phyloP scores from a whole-genome alignment of 1,284 basidiomycete genomes.

The Apiotrichum veenhuisii region DNA sequence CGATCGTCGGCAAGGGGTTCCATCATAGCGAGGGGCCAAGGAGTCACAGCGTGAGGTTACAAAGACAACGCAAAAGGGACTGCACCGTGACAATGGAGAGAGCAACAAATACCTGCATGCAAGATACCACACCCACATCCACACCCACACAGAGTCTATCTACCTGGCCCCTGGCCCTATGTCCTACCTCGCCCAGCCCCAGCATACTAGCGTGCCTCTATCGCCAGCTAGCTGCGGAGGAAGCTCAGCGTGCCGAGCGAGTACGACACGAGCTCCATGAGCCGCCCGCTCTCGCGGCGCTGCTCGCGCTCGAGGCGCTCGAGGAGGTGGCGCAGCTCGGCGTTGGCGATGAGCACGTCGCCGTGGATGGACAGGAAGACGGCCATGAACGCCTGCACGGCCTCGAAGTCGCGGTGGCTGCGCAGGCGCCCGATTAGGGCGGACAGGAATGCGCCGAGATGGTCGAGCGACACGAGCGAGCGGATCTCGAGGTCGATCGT shows the following conservation, averaged over 20 bases:
- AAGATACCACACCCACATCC: too few relatives aligned
- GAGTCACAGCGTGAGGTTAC: too few relatives aligned
- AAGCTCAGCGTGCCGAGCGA: slow-evolving; percentile 48
- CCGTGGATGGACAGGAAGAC: slow-evolving; percentile 82
- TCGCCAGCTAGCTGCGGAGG: slow-evolving; percentile 28
- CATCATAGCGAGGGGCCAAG: too few relatives aligned
- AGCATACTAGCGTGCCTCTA: too few relatives aligned
- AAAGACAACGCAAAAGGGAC: too few relatives aligned
- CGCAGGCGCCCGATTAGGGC: slow-evolving; percentile 69
- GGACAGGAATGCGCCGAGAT: slow-evolving; percentile 66
- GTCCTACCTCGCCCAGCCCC: too few relatives aligned
- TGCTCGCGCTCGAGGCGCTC: slow-evolving; percentile 62
- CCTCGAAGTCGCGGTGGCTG: slow-evolving; percentile 88
- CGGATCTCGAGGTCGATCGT: slow-evolving; percentile 88
- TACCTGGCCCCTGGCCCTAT: too few relatives aligned
- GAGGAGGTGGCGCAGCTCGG: slow-evolving; percentile 60
- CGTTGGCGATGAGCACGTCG: slow-evolving; percentile 67
- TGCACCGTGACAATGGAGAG: too few relatives aligned
- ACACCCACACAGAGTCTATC: too few relatives aligned
- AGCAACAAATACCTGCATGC: background rate
- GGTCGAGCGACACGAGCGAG: slow-evolving; percentile 61
- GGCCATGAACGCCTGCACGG: slow-evolving; percentile 81
- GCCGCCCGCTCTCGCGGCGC: slow-evolving; percentile 64
- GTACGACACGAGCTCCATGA: slow-evolving; percentile 53
- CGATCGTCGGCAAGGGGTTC: too few relatives aligned